Evolutionary conservation across 441 rosid genomes (phyloP), one percentile per base, ranked within the genome.

Genomic region (Erysimum pusillum): DNA sequence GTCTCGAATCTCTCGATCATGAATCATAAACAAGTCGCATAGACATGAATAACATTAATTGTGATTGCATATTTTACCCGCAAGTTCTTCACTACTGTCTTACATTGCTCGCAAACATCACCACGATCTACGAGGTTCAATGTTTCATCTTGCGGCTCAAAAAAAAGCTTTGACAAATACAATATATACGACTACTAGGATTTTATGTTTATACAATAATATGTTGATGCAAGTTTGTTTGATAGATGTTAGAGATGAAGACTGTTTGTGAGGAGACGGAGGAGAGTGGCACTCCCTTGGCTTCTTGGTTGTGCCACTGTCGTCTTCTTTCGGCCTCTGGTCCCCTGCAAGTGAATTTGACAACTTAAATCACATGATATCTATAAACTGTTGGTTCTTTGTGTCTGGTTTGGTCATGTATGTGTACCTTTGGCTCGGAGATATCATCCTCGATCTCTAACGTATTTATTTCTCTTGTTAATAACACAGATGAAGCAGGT

Each of bases 401-500:
- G 53, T 57, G 32, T 58, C 32, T 59, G 8, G 54, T 20, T 34
- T 35, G 61, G 41, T 56, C 45, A 18, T 31, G 56, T 76, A 13
- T 49, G 28, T 25, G 28, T 25, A 91, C 96, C 90, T 83, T 93
- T 73, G 85, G 79, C 82, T 85, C 92, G 57, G 82, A 77, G 8
- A 74, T 32, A 73, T 91, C 95, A 49, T 90, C 93, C 56, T 85
- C 89, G 8, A 89, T 76, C 34, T 84, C 88, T 44, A 84, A 69
- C 39, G 83, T 72, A 73, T 81, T 84, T 69, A 93, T 79, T 68
- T 95, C 91, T 83, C 88, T 85, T 17, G 90, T 78, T 67, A 79
- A 20, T 58, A 95, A 75, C 49, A 85, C 74, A 6, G 97, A 85
- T 49, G 94, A 85, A 52, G 89, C 91, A 61, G 97, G 99, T 83